Evolutionary conservation across 768 basidiomycete species (phyloP).

Genomic region (Boletus speciosus): DNA sequence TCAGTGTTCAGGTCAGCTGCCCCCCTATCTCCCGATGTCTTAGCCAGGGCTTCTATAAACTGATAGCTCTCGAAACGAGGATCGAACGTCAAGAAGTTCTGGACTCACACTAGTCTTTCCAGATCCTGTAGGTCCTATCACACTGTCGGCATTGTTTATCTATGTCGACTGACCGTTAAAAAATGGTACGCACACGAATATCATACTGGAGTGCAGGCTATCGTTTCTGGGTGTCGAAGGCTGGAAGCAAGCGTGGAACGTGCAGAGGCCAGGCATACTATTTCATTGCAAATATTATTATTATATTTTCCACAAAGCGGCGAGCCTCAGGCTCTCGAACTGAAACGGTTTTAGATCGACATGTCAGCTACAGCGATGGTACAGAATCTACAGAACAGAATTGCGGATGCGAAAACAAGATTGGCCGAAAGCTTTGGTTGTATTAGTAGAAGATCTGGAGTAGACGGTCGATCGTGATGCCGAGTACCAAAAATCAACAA

Average conservation of each 20-base stretch:
- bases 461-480: neutral
- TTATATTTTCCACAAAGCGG: neutral
- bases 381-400: neutral
- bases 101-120: slow-evolving; percentile 8
- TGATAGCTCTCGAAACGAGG: neutral
- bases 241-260: too few relatives aligned
- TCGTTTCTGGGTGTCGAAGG: neutral
- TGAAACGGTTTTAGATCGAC: neutral
- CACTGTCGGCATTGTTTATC: neutral
- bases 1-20: neutral
- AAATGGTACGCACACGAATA: slow-evolving; percentile 1
- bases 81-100: neutral
- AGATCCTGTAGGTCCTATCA: slow-evolving; percentile 5
- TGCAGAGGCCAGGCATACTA: neutral
- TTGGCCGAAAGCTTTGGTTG: neutral
- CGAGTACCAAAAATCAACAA: neutral
- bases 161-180: neutral
- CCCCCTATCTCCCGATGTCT: neutral
- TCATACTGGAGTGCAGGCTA: neutral
- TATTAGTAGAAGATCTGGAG: neutral
- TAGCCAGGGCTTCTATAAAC: slow-evolving; percentile 5
- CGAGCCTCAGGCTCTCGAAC: neutral
- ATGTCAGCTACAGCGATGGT: neutral
- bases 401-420: neutral
- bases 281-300: neutral